Evolutionary conservation across 106 monocot genomes (phyloP).

Genomic region (Dendrobium huoshanense): DNA sequence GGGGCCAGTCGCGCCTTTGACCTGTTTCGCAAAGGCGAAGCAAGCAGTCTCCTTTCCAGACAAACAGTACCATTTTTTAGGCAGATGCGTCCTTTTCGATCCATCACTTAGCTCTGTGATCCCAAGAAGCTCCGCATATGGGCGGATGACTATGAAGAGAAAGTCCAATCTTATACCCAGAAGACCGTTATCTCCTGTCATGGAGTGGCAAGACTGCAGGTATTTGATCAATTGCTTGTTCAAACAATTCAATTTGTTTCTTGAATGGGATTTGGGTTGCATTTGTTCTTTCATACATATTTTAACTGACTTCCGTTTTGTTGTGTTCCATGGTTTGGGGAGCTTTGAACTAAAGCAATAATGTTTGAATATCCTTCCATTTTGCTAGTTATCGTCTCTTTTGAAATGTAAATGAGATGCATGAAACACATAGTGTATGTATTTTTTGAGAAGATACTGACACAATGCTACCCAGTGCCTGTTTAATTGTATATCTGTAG

Average conservation of each 20-base stretch:
- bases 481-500: no score
- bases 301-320: not conserved
- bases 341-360: no score
- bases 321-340: not conserved
- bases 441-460: no score
- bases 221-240: constrained; percentile 2
- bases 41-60: not conserved
- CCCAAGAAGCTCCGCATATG: constrained; percentile 5
- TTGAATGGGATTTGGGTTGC: not conserved
- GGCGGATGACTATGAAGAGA: constrained; percentile 5
- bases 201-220: constrained; percentile 82
- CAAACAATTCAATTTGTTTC: not conserved
- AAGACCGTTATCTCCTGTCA: constrained; percentile 30
- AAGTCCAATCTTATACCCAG: not conserved
- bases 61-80: constrained; percentile 6
- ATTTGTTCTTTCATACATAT: not conserved
- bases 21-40: not conserved
- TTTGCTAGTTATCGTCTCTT: no score
- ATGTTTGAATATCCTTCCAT: no score
- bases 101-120: not conserved
- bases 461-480: no score
- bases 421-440: no score
- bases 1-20: not conserved
- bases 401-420: no score
- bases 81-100: not conserved